phyloP scores from a whole-genome alignment of 495 filamentous ascomycete genomes.

The Penicillium macrosclerotiorum region DNA sequence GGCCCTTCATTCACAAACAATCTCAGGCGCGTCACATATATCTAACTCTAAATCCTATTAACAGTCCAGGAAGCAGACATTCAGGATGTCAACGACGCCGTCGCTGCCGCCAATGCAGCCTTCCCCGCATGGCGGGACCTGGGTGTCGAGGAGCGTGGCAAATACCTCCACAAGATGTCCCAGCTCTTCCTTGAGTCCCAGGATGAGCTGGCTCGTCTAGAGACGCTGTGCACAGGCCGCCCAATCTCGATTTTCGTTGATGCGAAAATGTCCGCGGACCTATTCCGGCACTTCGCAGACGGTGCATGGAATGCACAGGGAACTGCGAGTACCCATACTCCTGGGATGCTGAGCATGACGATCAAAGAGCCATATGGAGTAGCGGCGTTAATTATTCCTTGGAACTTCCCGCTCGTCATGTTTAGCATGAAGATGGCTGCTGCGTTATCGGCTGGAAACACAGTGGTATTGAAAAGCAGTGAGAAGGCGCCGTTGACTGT shows the following conservation, averaged over 20 bases:
- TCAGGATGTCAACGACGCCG: slow-evolving; percentile 57
- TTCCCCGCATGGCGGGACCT: slow-evolving; percentile 59
- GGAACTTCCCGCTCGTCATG: slow-evolving; percentile 33
- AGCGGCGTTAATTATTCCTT: slow-evolving; percentile 33
- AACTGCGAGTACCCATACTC: slow-evolving; percentile 59
- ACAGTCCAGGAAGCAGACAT: slow-evolving; percentile 46
- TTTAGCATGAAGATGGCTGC: slow-evolving; percentile 55
- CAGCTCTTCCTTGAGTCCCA: slow-evolving; percentile 47
- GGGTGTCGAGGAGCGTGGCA: slow-evolving; percentile 39
- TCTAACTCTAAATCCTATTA: slow-evolving; percentile 1
- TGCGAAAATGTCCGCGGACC: slow-evolving; percentile 15
- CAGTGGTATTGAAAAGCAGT: slow-evolving; percentile 57
- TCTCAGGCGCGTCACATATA: not conserved
- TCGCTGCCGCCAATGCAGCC: slow-evolving; percentile 57
- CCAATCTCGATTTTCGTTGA: slow-evolving; percentile 30
- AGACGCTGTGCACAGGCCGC: slow-evolving; percentile 31
- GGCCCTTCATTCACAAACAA: no score
- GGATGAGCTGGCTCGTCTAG: slow-evolving; percentile 51
- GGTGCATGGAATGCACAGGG: slow-evolving; percentile 32
- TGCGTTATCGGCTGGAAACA: slow-evolving; percentile 57
- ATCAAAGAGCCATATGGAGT: slow-evolving; percentile 35
- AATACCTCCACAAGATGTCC: slow-evolving; percentile 52
- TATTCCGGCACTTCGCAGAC: slow-evolving; percentile 28
- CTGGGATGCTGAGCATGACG: slow-evolving; percentile 50
- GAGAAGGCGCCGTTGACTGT: slow-evolving; percentile 58